A percentile compares a stretch with the other conserved stretches of the same genome.
Evolutionary conservation across 176 grass and related monocot species (phyloP).

Genomic region (Saccharum officinarum): DNA sequence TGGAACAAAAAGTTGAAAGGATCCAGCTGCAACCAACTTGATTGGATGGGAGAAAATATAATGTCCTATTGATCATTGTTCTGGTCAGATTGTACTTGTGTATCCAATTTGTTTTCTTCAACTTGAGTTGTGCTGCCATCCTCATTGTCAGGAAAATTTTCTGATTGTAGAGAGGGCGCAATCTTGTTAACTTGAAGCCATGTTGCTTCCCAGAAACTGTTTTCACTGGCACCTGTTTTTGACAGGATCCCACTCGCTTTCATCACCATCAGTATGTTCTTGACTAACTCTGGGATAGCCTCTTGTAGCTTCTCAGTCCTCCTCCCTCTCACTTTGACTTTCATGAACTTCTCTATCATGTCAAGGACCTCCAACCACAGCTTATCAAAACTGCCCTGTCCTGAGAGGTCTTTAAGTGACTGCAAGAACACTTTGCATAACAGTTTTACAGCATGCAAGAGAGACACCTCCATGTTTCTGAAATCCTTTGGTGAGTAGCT

Average conservation of each 20-base stretch:
- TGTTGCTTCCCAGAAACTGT: constrained; percentile 82
- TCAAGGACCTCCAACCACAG: constrained; percentile 82
- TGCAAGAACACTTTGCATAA: constrained; percentile 88
- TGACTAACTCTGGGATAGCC: constrained; percentile 84
- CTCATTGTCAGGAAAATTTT: constrained; percentile 67
- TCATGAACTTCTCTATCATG: constrained; percentile 84
- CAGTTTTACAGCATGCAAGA: constrained; percentile 78
- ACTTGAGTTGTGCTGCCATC: constrained; percentile 8
- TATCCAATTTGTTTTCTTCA: constrained; percentile 37
- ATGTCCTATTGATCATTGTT: constrained; percentile 30
- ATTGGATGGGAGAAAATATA: constrained; percentile 7
- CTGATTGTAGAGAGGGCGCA: constrained; percentile 53
- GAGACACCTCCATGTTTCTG: constrained; percentile 94
- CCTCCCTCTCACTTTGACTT: constrained; percentile 79
- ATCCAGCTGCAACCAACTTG: constrained; percentile 21
- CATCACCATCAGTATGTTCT: constrained; percentile 91
- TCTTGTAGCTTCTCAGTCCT: constrained; percentile 95
- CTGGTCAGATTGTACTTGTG: constrained; percentile 20
- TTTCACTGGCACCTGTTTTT: constrained; percentile 40
- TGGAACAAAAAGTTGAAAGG: neutral
- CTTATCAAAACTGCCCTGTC: constrained; percentile 64
- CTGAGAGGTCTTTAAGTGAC: constrained; percentile 67
- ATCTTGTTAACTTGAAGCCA: constrained; percentile 82
- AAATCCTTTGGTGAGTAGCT: constrained; percentile 87
- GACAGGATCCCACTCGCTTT: constrained; percentile 73